Evolutionary conservation across 208 protist genomes (phyloP), one percentile per base, ranked within the genome.

Genomic region (Crithidia expoeki): DNA sequence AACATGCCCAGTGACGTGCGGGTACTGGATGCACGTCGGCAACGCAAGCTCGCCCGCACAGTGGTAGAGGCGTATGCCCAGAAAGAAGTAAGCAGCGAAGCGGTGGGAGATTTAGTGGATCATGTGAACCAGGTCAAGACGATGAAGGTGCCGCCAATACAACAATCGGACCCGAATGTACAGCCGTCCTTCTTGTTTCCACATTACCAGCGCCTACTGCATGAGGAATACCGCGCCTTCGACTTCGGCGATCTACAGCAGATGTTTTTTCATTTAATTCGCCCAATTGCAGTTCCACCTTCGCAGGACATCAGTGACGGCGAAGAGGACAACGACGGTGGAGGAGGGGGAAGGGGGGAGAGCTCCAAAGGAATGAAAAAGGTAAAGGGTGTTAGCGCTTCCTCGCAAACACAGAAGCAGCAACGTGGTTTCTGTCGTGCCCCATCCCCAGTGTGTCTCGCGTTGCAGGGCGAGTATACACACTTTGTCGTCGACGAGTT

Each of bases 401-500:
- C 1, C 2, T 25, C 55, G 42, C 61, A 38, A 9, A n/a, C 19
- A 38, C 28, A 62, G 16, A 40, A 34, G 27, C 46, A 34, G 28
- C 42, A 56, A 30, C 57, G 58, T 23, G 27, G 25, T 5, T 28
- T 40, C 11, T n/a, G 27, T 27, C 25, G 61, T 17, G 46, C 71
- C 4, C 62, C 80, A 2, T 88, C 88, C 9, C 51, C 56, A 19
- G 60, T 78, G 7, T 89, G 86, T 25, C 4, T 46, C 4, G 65
- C 62, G 27, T 65, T 94, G 4, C 88, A 76, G 10, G 33, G 58
- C 2, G 72, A 79, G 28, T 94, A 83, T 77, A 94, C 89, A 2
- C 92, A 96, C 79, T 86, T 94, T 47, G 77, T 96, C 25, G 89
- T 96, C 19, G 92, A 96, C 62, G 92, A 96, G 76, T 94, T 96